Evolutionary conservation across 169 alveolate genomes (phyloP).

Genomic region (Plasmodium falciparum): DNA sequence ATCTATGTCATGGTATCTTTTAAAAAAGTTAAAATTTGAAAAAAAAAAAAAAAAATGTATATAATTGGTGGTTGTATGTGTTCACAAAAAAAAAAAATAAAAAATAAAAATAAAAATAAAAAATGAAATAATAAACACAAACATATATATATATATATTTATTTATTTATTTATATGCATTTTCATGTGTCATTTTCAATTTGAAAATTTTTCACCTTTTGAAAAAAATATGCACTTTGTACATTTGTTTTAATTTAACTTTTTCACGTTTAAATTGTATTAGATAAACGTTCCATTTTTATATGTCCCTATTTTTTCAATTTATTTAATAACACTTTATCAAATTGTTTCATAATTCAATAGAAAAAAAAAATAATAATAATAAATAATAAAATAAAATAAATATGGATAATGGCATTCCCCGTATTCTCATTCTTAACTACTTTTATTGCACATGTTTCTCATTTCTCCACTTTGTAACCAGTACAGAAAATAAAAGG

Average conservation of each 20-base stretch:
- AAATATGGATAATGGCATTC: conserved; percentile 1
- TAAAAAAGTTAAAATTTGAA: conserved; percentile 49
- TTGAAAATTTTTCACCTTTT: neutral
- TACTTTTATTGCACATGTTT: conserved; percentile 46
- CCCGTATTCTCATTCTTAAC: conserved; percentile 14
- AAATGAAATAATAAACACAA: neutral
- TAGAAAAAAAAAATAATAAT: neutral
- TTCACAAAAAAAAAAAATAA: neutral
- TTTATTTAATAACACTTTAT: neutral
- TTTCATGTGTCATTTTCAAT: conserved; percentile 10
- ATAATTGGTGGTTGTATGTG: too few species aligned
- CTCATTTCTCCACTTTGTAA: conserved; percentile 45
- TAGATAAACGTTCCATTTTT: neutral
- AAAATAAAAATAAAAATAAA: neutral
- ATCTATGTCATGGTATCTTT: conserved; percentile 49
- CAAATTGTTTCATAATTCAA: too few species aligned
- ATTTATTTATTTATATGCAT: conserved; percentile 1
- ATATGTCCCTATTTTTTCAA: neutral
- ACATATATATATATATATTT: conserved; percentile 3
- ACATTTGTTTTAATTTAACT: too few species aligned
- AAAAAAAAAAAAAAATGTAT: too few species aligned
- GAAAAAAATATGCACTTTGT: too few species aligned
- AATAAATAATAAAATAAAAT: neutral
- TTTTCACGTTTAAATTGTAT: too few species aligned
- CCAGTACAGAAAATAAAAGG: conserved; percentile 71